Evolutionary conservation across 345 rosid species (phyloP), one percentile per base, ranked within the genome.

Genomic region (Salix koriyanagi): DNA sequence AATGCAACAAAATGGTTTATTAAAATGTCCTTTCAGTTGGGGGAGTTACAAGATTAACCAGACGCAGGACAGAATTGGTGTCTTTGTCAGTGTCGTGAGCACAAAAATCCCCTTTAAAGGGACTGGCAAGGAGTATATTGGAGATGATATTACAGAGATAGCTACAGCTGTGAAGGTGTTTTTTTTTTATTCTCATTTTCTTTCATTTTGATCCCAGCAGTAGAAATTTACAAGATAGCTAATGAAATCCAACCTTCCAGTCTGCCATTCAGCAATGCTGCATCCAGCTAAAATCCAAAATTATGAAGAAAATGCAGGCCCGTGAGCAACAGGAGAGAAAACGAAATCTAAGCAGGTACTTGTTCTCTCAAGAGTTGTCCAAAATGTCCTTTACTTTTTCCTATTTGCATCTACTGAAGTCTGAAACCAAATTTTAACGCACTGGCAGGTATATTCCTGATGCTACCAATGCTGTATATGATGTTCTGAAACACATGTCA

Each of bases 41-140:
- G 87, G 65, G 75, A 90, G 87, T 85, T 95, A 95, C 90, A 95
- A 91, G 91, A 91, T 95, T 79, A 93, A 92, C 88, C 98, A 95
- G 77, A 79, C 86, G 25, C 98, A 91, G 76, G 99, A 95, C 69
- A 93, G 90, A 81, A 87, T 93, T 32, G 97, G 99, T 34, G 99
- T 91, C 77, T 95, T 95, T 66, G 97, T 93, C 70, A 95, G 97
- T 88, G 86, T 93, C 41, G 97, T 95, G 64, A 95, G 97, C 87
- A 95, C 99, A 73, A 95, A 95, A 84, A 91, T 93, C 69, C 99
- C 99, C 16, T 95, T 95, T 81, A 95, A 95, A 81, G 99, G 97
- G 58, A 95, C 97, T 11, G 99, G 99, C 65, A 93, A 93, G 84
- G 99, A 95, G 79, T 95, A 93, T 72, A 93, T 95, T 70, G 99